These are phyloP conservation scores for Sequoiadendron giganteum DNA, from an alignment of 75 land plant species.

Conservation along the genomic window DNA sequence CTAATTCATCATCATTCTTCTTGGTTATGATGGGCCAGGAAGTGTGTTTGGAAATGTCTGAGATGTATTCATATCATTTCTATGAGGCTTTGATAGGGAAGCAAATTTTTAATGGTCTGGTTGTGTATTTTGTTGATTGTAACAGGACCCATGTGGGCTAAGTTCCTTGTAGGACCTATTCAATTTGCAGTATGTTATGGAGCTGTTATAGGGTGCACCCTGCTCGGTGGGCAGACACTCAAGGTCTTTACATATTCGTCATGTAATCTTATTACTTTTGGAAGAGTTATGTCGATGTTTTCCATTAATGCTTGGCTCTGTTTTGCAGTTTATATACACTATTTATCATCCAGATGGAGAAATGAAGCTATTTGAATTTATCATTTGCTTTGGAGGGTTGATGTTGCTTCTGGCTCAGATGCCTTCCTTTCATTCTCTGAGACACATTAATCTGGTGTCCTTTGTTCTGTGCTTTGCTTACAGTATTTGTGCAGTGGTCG, in stretches of 20 bases:
- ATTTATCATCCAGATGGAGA: conserved; percentile 47
- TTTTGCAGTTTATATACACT: conserved; percentile 59
- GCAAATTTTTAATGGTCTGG: background rate
- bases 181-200: conserved; percentile 68
- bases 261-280: too few relatives aligned
- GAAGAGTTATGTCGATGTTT: background rate
- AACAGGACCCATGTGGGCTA: conserved; percentile 72
- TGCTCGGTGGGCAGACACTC: conserved; percentile 82
- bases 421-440: conserved; percentile 94
- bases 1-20: too few relatives aligned
- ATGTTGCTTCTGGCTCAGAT: conserved; percentile 75
- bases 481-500: conserved; percentile 63
- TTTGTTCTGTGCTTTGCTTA: conserved; percentile 62
- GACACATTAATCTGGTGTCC: conserved; percentile 72
- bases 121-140: background rate
- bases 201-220: conserved; percentile 54
- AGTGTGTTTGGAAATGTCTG: background rate
- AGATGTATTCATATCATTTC: background rate
- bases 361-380: conserved; percentile 62
- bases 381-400: conserved; percentile 58
- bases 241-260: conserved; percentile 37
- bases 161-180: conserved; percentile 60
- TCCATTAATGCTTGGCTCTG: background rate
- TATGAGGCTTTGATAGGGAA: too few relatives aligned
- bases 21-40: too few relatives aligned